Evolutionary conservation across 805 yeast genomes (phyloP).

Genomic region (Soucietia sequanensis): DNA sequence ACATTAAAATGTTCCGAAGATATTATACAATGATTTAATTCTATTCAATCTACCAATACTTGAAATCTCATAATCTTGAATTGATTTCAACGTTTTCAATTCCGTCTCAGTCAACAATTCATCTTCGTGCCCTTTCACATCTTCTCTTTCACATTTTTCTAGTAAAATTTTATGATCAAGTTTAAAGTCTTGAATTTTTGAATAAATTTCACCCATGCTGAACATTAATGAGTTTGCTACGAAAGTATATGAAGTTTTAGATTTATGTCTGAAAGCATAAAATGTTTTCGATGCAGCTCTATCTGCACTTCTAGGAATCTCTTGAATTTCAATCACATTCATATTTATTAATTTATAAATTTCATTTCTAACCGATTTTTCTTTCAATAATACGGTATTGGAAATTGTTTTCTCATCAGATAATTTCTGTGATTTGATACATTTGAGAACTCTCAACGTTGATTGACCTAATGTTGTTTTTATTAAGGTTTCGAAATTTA

Average conservation of each 20-base stretch:
- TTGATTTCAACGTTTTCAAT: constrained; percentile 62
- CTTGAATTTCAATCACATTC: constrained; percentile 84
- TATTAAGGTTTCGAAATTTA: constrained; percentile 55
- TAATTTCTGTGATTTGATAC: constrained; percentile 65
- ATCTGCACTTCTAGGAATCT: constrained; percentile 88
- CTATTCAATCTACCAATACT: constrained; percentile 56
- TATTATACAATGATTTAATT: constrained; percentile 55
- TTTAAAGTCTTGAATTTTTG: constrained; percentile 52
- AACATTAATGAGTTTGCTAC: constrained; percentile 45
- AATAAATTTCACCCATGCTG: constrained; percentile 52
- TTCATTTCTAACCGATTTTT: constrained; percentile 70
- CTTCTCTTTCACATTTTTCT: constrained; percentile 83
- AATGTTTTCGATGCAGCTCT: constrained; percentile 88
- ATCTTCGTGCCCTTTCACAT: constrained; percentile 79
- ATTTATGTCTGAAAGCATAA: constrained; percentile 72
- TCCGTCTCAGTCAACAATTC: constrained; percentile 75
- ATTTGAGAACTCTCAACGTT: constrained; percentile 71
- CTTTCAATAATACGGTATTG: constrained; percentile 72
- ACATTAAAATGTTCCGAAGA: constrained; percentile 18
- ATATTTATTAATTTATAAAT: constrained; percentile 63
- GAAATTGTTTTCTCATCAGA: constrained; percentile 85
- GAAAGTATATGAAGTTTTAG: constrained; percentile 28
- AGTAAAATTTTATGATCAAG: constrained; percentile 63
- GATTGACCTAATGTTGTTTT: constrained; percentile 63
- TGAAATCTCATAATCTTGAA: constrained; percentile 56